Evolutionary conservation across 2,329 filamentous ascomycete genomes (phyloP), one percentile per base, ranked within the genome.

Genomic region (Cytospora leucostoma): DNA sequence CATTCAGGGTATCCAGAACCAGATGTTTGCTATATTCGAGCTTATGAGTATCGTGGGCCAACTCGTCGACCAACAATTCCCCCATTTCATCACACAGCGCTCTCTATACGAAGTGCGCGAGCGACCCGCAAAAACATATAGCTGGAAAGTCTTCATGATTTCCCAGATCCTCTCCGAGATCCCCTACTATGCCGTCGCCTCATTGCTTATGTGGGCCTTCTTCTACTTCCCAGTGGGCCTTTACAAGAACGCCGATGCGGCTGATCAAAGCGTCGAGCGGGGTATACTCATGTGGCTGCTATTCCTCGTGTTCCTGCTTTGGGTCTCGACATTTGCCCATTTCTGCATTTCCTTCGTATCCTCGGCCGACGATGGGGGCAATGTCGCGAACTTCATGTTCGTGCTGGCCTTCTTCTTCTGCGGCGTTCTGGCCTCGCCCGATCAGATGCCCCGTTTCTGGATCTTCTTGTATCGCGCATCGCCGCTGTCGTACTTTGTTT

Each of bases 161-260:
- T 87, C 89, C 63, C 91, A 93, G 74, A 90, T 97, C 67, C 77
- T 93, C 35, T 91, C 94, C 64, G 93, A 97, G 74, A 78, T 97
- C 2, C 91, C 92, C 0, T 97, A 91, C 88, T 92, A 96, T 73
- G 84, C 87, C 0, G 76, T 95, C 51, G 88, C 91, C 82, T 85
- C 87, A 4, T 82, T 88, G n/a, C 77, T 96, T 67, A 88, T 93
- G 79, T 96, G 82, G 80, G 82, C 92, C 71, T 88, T 82, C 74
- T 94, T 90, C 85, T 97, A 96, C 80, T 97, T 93, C 73, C 91
- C 92, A 1, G 85, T 96, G 61, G 91, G 91, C 2, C 83, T 95
- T 11, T 87, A 92, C 74, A 76, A 78, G 64, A 93, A 94, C 71
- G 90, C 90, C 2, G 77, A 80, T 17, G 85, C 86, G 4, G 82